phyloP scores from a whole-genome alignment of 768 basidiomycete species.

The Naganishia vishniacii region DNA sequence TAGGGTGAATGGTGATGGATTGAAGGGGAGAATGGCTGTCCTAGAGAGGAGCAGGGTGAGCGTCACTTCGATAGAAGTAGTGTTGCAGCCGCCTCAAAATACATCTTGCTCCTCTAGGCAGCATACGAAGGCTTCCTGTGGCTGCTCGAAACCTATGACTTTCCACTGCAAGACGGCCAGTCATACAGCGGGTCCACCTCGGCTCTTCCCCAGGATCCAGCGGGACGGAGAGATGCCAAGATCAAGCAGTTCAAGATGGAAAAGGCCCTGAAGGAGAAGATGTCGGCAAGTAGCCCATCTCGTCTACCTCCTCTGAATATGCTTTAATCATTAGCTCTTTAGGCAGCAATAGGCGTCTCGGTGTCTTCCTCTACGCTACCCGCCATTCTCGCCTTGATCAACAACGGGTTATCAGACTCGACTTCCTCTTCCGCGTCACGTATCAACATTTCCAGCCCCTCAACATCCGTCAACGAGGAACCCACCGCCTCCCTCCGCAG shows the following conservation, averaged over 20 bases:
- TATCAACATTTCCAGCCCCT: constrained; percentile 18
- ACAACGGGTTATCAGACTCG: constrained; percentile 6
- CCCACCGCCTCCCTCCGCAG: constrained; percentile 4
- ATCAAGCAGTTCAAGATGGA: constrained; percentile 84
- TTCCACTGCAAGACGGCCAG: constrained; percentile 19
- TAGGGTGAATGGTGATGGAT: constrained; percentile 36
- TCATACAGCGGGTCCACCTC: constrained; percentile 9
- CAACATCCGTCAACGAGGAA: constrained; percentile 38
- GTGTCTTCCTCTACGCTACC: constrained; percentile 32
- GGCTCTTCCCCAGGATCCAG: constrained; percentile 55
- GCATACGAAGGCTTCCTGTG: constrained; percentile 37
- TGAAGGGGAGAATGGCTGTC: constrained; percentile 34
- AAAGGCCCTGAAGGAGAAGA: constrained; percentile 65
- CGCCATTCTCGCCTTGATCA: constrained; percentile 34
- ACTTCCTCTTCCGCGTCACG: neutral
- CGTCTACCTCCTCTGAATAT: neutral
- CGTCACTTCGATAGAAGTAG: constrained; percentile 1
- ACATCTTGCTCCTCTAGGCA: constrained; percentile 22
- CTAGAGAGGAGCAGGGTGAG: constrained; percentile 41
- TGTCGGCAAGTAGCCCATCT: constrained; percentile 56
- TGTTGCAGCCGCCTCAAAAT: neutral
- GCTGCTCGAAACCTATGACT: constrained; percentile 39
- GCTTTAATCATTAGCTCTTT: constrained; percentile 19
- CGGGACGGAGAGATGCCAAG: constrained; percentile 73
- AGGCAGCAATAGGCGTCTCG: constrained; percentile 26